Percentiles rank a stretch among this genome's conserved stretches.
phyloP scores from a whole-genome alignment of 345 rosid genomes.

The Punica granatum region DNA sequence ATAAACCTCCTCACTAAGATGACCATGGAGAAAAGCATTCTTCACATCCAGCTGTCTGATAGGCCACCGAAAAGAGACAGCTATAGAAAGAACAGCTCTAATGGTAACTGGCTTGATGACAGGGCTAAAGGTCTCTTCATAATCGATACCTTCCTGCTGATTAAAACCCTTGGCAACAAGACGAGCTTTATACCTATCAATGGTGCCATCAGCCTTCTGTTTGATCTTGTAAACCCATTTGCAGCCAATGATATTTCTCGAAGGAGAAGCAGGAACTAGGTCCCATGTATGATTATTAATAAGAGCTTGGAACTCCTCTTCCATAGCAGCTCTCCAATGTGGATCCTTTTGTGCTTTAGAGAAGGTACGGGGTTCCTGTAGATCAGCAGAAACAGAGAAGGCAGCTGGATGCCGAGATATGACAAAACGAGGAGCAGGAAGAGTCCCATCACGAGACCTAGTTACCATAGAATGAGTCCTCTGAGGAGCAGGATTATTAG shows the following conservation, averaged over 20 bases:
- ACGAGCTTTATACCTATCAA: background rate
- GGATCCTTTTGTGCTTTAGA: too few species aligned
- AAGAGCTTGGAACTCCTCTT: background rate
- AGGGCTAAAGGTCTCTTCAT: background rate
- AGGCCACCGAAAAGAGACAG: background rate
- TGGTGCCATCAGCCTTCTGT: background rate
- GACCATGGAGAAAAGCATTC: too few species aligned
- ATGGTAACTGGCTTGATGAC: background rate
- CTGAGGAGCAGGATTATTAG: too few species aligned
- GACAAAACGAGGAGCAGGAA: background rate
- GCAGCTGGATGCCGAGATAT: background rate
- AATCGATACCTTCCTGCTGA: conserved; percentile 1
- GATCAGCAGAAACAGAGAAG: background rate
- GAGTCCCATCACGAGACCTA: background rate
- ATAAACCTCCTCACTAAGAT: too few species aligned
- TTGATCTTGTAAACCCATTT: background rate
- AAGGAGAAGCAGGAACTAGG: background rate
- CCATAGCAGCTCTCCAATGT: background rate
- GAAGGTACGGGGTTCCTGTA: too few species aligned
- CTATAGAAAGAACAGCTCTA: background rate
- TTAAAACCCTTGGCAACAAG: conserved; percentile 1
- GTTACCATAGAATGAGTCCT: too few species aligned
- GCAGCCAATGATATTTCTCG: background rate
- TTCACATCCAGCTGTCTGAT: background rate
- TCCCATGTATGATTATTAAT: background rate